These are phyloP conservation scores for Scleromitrula shiraiana DNA, from an alignment of 2,329 filamentous ascomycete species.

Conservation along the genomic window DNA sequence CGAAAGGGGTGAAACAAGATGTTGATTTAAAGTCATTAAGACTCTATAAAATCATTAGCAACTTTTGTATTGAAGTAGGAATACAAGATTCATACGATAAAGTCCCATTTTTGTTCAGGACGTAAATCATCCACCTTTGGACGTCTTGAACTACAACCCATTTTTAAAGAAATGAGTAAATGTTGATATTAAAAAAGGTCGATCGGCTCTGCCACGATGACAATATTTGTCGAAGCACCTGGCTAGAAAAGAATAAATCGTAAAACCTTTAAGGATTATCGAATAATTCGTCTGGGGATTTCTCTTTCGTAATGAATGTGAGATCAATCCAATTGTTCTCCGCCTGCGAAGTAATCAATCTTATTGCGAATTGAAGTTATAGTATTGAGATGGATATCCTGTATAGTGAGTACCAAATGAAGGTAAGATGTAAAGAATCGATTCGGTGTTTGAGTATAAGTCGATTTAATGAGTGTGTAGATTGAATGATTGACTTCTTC, in stretches of 20 bases:
- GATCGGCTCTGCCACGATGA: slow-evolving; percentile 19
- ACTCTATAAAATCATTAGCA: slow-evolving; percentile 33
- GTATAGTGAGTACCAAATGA: background rate
- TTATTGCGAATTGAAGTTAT: slow-evolving; percentile 23
- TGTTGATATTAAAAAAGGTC: slow-evolving; percentile 10
- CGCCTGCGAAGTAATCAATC: slow-evolving; percentile 43
- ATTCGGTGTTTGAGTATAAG: background rate
- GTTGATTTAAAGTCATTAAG: slow-evolving; percentile 74
- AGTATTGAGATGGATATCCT: background rate
- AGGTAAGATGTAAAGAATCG: background rate
- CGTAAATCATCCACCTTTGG: slow-evolving; percentile 56
- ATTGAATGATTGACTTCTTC: no score
- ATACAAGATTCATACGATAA: slow-evolving; percentile 66
- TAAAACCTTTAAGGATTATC: slow-evolving; percentile 9
- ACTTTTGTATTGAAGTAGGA: no score
- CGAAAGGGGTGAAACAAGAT: slow-evolving; percentile 68
- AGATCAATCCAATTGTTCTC: slow-evolving; percentile 37
- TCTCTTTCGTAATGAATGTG: slow-evolving; percentile 21
- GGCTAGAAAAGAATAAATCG: slow-evolving; percentile 13
- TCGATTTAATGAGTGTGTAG: no score
- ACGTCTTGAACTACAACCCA: slow-evolving; percentile 57
- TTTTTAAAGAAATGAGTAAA: slow-evolving; percentile 33
- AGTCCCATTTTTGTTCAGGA: slow-evolving; percentile 90
- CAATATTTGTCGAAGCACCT: slow-evolving; percentile 14
- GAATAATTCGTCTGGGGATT: slow-evolving; percentile 11